phyloP scores from a whole-genome alignment of 1,284 basidiomycete species.

The Chondrostereum purpureum region DNA sequence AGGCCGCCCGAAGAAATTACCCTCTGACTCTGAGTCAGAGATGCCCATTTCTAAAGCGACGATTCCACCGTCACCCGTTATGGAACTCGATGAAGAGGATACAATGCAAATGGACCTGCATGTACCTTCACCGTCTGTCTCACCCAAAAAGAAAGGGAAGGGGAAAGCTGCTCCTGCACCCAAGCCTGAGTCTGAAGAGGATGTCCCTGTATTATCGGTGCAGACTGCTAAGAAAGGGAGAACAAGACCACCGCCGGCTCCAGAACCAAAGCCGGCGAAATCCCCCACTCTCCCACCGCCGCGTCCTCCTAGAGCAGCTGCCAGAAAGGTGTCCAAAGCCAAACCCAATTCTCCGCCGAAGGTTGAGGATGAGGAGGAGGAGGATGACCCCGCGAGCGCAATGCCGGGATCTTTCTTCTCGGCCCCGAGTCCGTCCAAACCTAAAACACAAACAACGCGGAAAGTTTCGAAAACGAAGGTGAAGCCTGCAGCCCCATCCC shows the following conservation, averaged over 20 bases:
- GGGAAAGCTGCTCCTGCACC: slow-evolving; percentile 3
- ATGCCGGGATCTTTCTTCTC: too few species aligned
- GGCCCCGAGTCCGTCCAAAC: too few species aligned
- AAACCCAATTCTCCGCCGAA: background rate
- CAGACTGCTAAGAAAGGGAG: too few species aligned
- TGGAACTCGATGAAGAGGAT: background rate
- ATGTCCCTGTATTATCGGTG: too few species aligned
- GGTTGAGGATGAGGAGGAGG: slow-evolving; percentile 20
- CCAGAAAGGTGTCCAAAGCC: background rate
- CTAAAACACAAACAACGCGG: too few species aligned
- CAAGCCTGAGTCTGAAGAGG: background rate
- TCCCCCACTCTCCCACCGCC: too few species aligned
- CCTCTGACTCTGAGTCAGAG: background rate
- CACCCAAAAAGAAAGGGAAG: slow-evolving; percentile 1
- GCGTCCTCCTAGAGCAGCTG: background rate
- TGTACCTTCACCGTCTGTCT: background rate
- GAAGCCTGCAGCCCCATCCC: too few species aligned
- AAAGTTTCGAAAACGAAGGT: too few species aligned
- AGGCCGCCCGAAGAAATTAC: too few species aligned
- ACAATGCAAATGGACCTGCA: background rate
- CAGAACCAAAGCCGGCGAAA: too few species aligned
- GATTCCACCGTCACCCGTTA: background rate
- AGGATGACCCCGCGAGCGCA: slow-evolving; percentile 14
- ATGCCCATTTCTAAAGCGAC: too few species aligned
- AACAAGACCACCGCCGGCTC: too few species aligned